Evolutionary conservation across 306 rosid species (phyloP).

Genomic region (Argentina anserina): DNA sequence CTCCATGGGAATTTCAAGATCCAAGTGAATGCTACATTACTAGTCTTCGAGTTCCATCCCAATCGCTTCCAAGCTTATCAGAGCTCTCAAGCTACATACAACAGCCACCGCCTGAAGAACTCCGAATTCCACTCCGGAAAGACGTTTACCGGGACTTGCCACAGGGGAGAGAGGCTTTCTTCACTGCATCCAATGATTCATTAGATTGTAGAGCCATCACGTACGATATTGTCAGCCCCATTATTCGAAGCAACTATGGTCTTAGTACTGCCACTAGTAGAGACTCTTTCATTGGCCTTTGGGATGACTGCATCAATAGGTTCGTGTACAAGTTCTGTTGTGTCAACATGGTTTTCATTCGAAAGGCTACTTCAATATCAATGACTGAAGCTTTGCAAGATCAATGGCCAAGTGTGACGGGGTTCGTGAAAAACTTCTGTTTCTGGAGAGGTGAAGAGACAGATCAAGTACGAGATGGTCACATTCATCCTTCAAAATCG

Average conservation of each 20-base stretch:
- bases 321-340: constrained; percentile 55
- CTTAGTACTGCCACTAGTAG: constrained; percentile 35
- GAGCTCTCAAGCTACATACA: constrained; percentile 65
- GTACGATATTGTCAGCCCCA: constrained; percentile 59
- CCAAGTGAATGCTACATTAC: constrained; percentile 74
- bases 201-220: constrained; percentile 60
- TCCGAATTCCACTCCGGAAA: constrained; percentile 66
- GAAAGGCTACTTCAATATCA: constrained; percentile 41
- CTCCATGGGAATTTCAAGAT: constrained; percentile 67
- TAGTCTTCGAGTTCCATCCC: constrained; percentile 50
- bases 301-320: constrained; percentile 91
- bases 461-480: constrained; percentile 44
- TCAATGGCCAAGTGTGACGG: constrained; percentile 84
- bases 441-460: constrained; percentile 93
- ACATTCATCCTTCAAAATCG: constrained; percentile 46
- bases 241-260: constrained; percentile 49
- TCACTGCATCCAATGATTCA: constrained; percentile 47
- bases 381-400: constrained; percentile 46
- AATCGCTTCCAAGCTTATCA: constrained; percentile 53
- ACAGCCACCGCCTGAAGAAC: constrained; percentile 75
- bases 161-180: constrained; percentile 66
- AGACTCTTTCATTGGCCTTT: constrained; percentile 67
- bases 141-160: constrained; percentile 75
- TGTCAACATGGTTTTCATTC: constrained; percentile 36
- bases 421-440: constrained; percentile 61